These are phyloP conservation scores for Fusarium drepaniforme DNA, from an alignment of 2,329 filamentous ascomycete genomes.

Conservation along the genomic window DNA sequence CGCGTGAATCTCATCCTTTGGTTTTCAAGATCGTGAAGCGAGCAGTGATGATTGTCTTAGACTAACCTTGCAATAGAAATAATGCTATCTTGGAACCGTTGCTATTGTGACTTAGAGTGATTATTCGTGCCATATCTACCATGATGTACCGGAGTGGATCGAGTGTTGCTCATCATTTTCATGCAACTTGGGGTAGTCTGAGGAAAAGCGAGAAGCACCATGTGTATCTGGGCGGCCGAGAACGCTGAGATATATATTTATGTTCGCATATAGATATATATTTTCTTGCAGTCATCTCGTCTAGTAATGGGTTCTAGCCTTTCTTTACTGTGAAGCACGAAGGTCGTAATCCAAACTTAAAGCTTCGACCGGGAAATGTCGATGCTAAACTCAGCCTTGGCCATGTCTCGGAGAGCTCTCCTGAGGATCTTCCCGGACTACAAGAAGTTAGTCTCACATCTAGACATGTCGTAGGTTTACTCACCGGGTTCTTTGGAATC, in stretches of 20 bases:
- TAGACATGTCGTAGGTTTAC: neutral
- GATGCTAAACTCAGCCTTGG: neutral
- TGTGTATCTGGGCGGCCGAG: neutral
- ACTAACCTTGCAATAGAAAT: neutral
- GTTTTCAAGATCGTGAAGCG: neutral
- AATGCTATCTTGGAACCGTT: neutral
- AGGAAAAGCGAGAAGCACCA: neutral
- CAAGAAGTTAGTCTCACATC: neutral
- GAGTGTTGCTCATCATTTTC: neutral
- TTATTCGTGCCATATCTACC: neutral
- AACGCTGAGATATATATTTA: neutral
- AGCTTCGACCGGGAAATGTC: neutral
- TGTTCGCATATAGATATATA: neutral
- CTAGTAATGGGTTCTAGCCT: no score
- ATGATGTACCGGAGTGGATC: neutral
- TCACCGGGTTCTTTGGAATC: conserved; percentile 76
- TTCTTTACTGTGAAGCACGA: neutral
- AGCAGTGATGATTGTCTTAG: neutral
- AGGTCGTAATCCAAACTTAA: neutral
- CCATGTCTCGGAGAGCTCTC: neutral
- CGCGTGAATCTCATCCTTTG: neutral
- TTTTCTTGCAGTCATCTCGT: neutral
- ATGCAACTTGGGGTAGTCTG: no score
- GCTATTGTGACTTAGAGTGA: neutral
- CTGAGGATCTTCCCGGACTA: neutral